Percentiles rank a stretch among this genome's conserved stretches.
Evolutionary conservation across 164 flowering plant species (phyloP).

Genomic region (Piper longum): DNA sequence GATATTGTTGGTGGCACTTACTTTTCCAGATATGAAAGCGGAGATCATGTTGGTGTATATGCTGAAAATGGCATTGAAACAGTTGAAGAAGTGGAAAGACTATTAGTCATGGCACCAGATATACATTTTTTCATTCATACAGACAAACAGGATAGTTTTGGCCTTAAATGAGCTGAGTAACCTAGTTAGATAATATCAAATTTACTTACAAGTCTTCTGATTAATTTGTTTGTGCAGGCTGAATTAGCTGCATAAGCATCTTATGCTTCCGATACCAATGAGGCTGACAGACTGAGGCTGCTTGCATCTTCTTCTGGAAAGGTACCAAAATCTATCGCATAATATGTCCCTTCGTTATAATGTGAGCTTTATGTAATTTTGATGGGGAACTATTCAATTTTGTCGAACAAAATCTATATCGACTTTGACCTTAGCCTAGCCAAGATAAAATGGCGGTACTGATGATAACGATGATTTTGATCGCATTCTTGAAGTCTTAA

Average conservation of each 20-base stretch:
- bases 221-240: conserved; percentile 36
- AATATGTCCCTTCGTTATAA: too few species aligned
- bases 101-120: conserved; percentile 49
- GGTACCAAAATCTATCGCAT: conserved; percentile 21
- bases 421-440: too few species aligned
- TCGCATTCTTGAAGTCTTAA: too few species aligned
- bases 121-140: conserved; percentile 66
- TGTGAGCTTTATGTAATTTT: too few species aligned
- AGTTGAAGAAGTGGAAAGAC: conserved; percentile 68
- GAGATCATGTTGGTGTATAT: conserved; percentile 95
- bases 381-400: too few species aligned
- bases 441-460: too few species aligned
- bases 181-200: too few species aligned
- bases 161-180: background rate
- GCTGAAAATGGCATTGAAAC: conserved; percentile 56
- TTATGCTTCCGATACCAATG: conserved; percentile 80
- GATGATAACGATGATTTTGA: too few species aligned
- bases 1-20: too few species aligned
- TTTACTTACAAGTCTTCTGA: background rate
- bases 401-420: too few species aligned
- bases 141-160: conserved; percentile 53
- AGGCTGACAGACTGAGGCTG: conserved; percentile 68
- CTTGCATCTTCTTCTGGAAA: conserved; percentile 97
- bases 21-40: conserved; percentile 77
- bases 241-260: conserved; percentile 81